phyloP scores from a whole-genome alignment of 441 rosid genomes.

The Adansonia gregorii region DNA sequence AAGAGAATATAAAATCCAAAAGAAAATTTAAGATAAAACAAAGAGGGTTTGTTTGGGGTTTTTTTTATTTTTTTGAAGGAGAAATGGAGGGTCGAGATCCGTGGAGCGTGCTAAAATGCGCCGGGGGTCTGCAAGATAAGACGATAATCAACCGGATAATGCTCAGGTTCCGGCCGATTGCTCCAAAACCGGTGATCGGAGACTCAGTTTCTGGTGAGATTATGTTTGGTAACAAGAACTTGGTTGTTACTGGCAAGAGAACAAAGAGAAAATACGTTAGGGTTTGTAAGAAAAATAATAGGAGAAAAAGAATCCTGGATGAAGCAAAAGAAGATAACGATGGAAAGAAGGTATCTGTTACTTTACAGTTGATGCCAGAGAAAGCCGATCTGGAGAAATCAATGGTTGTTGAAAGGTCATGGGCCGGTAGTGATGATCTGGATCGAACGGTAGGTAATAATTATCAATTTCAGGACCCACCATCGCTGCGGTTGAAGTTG shows the following conservation, averaged over 20 bases:
- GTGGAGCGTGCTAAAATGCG: constrained; percentile 39
- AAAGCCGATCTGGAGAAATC: constrained; percentile 31
- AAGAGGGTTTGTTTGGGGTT: constrained; percentile 18
- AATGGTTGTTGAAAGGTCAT: constrained; percentile 20
- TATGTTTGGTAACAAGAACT: constrained; percentile 25
- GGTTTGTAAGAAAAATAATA: constrained; percentile 51
- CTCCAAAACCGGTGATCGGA: constrained; percentile 67
- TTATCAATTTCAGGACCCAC: constrained; percentile 12
- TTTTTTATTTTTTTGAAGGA: neutral
- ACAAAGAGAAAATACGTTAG: constrained; percentile 79
- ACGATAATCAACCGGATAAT: constrained; percentile 52
- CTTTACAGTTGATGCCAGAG: constrained; percentile 64
- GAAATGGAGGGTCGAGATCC: constrained; percentile 43
- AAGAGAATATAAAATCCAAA: neutral
- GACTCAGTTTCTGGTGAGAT: constrained; percentile 33
- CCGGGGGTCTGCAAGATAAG: constrained; percentile 42
- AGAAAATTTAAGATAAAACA: constrained; percentile 19
- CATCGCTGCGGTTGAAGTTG: constrained; percentile 21
- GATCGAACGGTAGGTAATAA: constrained; percentile 17
- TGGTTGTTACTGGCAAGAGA: constrained; percentile 38
- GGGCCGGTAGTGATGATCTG: neutral
- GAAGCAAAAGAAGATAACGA: constrained; percentile 22
- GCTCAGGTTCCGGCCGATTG: constrained; percentile 87
- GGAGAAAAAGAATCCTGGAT: constrained; percentile 17
- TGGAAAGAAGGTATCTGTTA: constrained; percentile 30